Evolutionary conservation across 257 asterid species (phyloP).

Genomic region (Penstemon newberryi): DNA sequence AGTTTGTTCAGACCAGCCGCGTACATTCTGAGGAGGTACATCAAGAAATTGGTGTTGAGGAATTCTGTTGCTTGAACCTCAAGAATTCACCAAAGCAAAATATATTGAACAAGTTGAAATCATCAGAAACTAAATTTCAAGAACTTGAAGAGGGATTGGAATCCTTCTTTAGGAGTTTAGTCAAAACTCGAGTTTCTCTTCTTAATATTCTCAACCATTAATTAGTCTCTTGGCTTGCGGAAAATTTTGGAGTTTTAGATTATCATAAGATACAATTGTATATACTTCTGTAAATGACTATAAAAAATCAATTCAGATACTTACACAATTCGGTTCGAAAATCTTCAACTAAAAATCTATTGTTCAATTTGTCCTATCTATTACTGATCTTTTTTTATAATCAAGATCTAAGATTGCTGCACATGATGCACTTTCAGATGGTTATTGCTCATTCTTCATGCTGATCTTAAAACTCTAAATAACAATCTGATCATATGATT

Average conservation of each 20-base stretch:
- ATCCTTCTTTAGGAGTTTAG: slow-evolving; percentile 21
- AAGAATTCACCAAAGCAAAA: background rate
- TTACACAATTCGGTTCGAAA: background rate
- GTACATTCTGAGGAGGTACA: background rate
- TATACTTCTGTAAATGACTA: slow-evolving; percentile 3
- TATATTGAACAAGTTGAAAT: slow-evolving; percentile 23
- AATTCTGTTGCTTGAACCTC: background rate
- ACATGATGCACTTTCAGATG: background rate
- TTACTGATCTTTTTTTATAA: background rate
- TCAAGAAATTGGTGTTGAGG: slow-evolving; percentile 4
- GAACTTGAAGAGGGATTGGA: slow-evolving; percentile 31
- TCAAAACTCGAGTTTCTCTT: slow-evolving; percentile 32
- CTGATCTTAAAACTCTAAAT: background rate
- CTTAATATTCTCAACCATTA: slow-evolving; percentile 36
- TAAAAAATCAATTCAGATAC: background rate
- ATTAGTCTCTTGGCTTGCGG: background rate
- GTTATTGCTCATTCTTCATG: background rate
- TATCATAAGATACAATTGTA: background rate
- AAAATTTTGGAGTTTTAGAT: too few species aligned
- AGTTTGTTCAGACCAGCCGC: slow-evolving; percentile 16
- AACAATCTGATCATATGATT: too few species aligned
- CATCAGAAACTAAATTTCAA: slow-evolving; percentile 17
- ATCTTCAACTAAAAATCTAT: background rate
- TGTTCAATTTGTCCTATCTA: too few species aligned
- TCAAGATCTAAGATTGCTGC: background rate